Evolutionary conservation across 352 stramenopile species (phyloP).

Genomic region (Pythium oligandrum): DNA sequence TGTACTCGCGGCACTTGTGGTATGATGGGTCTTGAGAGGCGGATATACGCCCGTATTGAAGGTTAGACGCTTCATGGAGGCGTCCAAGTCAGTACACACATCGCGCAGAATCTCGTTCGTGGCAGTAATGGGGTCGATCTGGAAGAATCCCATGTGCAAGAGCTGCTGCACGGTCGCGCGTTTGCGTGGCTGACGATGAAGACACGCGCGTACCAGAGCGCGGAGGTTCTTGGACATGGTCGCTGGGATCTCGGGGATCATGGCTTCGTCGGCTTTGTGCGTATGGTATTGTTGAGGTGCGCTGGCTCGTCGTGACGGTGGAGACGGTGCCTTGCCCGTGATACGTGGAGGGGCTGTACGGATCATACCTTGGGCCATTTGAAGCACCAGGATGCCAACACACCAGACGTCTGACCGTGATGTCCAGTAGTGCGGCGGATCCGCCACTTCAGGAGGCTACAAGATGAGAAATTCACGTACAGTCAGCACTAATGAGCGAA

Average conservation of each 20-base stretch:
- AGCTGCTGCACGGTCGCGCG: conserved; percentile 28
- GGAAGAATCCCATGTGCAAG: conserved; percentile 41
- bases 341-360: not conserved
- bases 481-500: not conserved
- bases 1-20: no score
- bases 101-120: conserved; percentile 49
- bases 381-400: conserved; percentile 45
- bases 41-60: no score
- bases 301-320: not conserved
- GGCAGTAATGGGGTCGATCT: conserved; percentile 37
- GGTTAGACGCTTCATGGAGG: conserved; percentile 41
- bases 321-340: conserved; percentile 1
- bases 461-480: not conserved
- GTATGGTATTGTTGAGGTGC: not conserved
- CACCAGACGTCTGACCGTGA: conserved; percentile 54
- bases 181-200: conserved; percentile 37
- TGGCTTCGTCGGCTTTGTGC: not conserved
- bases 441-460: conserved; percentile 12
- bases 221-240: conserved; percentile 42
- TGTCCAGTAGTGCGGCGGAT: conserved; percentile 5
- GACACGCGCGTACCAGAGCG: conserved; percentile 34
- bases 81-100: conserved; percentile 55
- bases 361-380: conserved; percentile 36
- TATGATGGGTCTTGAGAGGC: no score
- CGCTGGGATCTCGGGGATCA: conserved; percentile 31